Conservation (phyloP, 306 rosid genomes). For the Medicago lupulina region DNA sequence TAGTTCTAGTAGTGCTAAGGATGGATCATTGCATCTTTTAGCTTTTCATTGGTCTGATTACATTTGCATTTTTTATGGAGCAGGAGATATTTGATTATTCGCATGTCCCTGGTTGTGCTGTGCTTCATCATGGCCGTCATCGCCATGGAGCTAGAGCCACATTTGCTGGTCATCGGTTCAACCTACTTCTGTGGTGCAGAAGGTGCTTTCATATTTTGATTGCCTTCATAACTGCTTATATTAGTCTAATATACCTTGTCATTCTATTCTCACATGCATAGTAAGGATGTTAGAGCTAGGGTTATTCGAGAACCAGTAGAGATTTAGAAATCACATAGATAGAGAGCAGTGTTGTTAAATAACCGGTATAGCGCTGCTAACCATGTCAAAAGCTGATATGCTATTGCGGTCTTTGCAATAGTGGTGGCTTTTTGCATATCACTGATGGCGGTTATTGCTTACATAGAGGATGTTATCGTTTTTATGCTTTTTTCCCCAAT, state of each 20-base stretch:
- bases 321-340: too few species aligned
- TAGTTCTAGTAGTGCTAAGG: slow-evolving; percentile 2
- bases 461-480: too few species aligned
- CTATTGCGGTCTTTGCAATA: too few species aligned
- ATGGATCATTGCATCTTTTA: slow-evolving; percentile 28
- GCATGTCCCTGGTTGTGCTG: slow-evolving; percentile 59
- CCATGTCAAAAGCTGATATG: too few species aligned
- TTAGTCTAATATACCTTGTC: slow-evolving; percentile 14
- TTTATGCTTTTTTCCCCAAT: too few species aligned
- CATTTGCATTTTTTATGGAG: slow-evolving; percentile 34
- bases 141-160: slow-evolving; percentile 71
- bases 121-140: slow-evolving; percentile 63
- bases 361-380: too few species aligned
- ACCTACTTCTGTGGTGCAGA: slow-evolving; percentile 60
- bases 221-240: slow-evolving; percentile 8
- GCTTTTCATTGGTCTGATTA: neutral
- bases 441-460: too few species aligned
- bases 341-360: too few species aligned
- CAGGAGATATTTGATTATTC: slow-evolving; percentile 58
- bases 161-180: slow-evolving; percentile 51
- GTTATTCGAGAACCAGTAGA: neutral
- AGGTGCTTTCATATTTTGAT: slow-evolving; percentile 43
- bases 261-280: neutral
- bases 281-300: neutral
- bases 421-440: too few species aligned